Evolutionary conservation across 495 filamentous ascomycete genomes (phyloP).

Genomic region (Jackrogersella multiformis): DNA sequence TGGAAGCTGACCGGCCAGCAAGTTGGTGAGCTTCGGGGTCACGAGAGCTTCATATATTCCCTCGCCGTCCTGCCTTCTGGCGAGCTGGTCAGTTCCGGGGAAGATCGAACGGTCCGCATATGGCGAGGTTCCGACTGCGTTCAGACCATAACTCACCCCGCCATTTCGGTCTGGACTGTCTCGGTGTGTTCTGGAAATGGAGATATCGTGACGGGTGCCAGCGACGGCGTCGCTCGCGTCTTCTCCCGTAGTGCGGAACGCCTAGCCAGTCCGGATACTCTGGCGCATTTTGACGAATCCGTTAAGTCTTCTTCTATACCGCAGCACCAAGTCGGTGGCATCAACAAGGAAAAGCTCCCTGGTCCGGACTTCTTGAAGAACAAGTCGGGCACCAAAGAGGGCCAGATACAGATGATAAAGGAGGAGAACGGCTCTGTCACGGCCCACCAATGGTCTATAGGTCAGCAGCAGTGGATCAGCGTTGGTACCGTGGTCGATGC

Average conservation of each 20-base stretch:
- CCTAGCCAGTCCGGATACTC: conserved; percentile 65
- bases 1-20: conserved; percentile 81
- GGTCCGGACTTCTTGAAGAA: conserved; percentile 83
- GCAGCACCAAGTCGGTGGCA: conserved; percentile 74
- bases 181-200: conserved; percentile 81
- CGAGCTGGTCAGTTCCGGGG: conserved; percentile 88
- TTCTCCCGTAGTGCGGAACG: conserved; percentile 81
- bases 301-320: conserved; percentile 87
- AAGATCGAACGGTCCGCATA: conserved; percentile 90
- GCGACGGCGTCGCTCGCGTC: conserved; percentile 85
- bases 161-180: conserved; percentile 95
- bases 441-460: conserved; percentile 80
- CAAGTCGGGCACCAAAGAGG: conserved; percentile 88
- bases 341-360: conserved; percentile 90
- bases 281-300: conserved; percentile 77
- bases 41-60: conserved; percentile 96
- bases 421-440: conserved; percentile 81
- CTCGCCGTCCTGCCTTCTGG: conserved; percentile 79
- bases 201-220: conserved; percentile 92
- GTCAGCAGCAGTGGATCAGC: conserved; percentile 74
- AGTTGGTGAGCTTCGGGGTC: conserved; percentile 79
- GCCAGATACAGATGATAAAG: conserved; percentile 89
- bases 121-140: conserved; percentile 86
- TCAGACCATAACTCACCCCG: conserved; percentile 97
- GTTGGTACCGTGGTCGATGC: conserved; percentile 94